Evolutionary conservation across 2,329 filamentous ascomycete genomes (phyloP), one percentile per base, ranked within the genome.

Genomic region (Paecilomyces formosus): DNA sequence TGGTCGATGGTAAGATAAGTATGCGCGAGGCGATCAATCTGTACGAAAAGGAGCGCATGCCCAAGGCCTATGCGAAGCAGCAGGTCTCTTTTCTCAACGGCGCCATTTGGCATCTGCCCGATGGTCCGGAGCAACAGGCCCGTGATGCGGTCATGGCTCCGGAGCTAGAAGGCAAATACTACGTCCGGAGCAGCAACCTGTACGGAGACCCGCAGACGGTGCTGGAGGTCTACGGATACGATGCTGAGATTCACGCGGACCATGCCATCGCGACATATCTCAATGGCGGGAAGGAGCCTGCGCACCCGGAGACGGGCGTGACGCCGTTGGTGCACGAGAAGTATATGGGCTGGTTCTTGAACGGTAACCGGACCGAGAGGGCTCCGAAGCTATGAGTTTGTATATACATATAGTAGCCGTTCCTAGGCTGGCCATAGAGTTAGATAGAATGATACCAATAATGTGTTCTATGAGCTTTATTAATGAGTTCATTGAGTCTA

Each of bases 41-140:
- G 8, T 78, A 78, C 57, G 76, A 79, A 64, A 66, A 68, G 50
- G 72, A 71, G 52, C 67, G 75, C 15, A 78, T 78, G 72, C 75
- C 76, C 1, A 75, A 75, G 62, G 76, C 71, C 18, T 73, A 70
- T 56, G 66, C 67, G 30, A 79, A 78, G 61, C 75, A 78, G 63
- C 75, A 79, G 61, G 66, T 74, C 3, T 75, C 70, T 0, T 76
- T 72, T 57, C 59, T 76, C 22, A 77, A 74, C 59, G 73, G 74
- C 6, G 62, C 62, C 7, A 66, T 72, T 26, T 72, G 72, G 72
- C 70, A 73, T 33, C 60, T 77, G 21, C 70, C 72, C 8, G 72
- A 76, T 31, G 72, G 60, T 13, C 66, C 60, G 58, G 63, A 62
- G 59, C 72, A 72, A 62, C 28, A 67, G 57, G 72, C 70, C 8